Evolutionary conservation across 495 filamentous ascomycete genomes (phyloP), one percentile per base, ranked within the genome.

Genomic region (Letharia columbiana): DNA sequence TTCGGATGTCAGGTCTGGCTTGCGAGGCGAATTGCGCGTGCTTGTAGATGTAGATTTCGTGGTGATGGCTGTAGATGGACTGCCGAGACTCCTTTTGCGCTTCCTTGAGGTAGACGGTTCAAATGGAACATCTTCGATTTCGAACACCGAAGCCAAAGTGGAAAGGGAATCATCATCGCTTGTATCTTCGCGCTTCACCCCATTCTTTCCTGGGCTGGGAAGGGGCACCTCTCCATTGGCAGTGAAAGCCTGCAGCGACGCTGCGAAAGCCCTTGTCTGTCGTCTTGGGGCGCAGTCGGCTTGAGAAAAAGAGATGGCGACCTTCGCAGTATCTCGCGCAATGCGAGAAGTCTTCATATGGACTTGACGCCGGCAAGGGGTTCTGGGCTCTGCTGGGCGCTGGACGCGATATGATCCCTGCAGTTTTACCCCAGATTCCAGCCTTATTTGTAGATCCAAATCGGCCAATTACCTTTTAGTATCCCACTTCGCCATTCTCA

Each of bases 111-210:
- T 68, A 0, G 77, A 73, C 41, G 70, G 18, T 8, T 71, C 62
- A 13, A 75, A 76, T 60, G 84, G 68, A n/a, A 82, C 75, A 73
- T 89, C 87, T 77, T 90, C 87, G 67, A 89, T 88, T 68, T 91
- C 88, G 20, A 67, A 56, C 17, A 74, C 67, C 2, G 79, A 79
- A 61, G 74, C 62, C 11, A 71, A 69, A 33, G 80, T 81, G 9
- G 78, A 80, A 18, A 79, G 73, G 2, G 79, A 81, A 9, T 62
- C 65, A 59, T 66, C 63, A 47, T 75, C 75, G 42, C 69, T 73
- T 50, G 41, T 42, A 5, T 59, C 62, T 67, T 76, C 70, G n/a
- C 65, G 68, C 67, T 76, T 73, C 28, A 70, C 61, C 39, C 49
- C 35, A 20, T 70, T 58, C 37, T 70, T 60, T 28, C 47, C 56